Base-by-base conservation (phyloP, 2,329 filamentous ascomycete genomes). In the Teratosphaeria nubilosa region DNA sequence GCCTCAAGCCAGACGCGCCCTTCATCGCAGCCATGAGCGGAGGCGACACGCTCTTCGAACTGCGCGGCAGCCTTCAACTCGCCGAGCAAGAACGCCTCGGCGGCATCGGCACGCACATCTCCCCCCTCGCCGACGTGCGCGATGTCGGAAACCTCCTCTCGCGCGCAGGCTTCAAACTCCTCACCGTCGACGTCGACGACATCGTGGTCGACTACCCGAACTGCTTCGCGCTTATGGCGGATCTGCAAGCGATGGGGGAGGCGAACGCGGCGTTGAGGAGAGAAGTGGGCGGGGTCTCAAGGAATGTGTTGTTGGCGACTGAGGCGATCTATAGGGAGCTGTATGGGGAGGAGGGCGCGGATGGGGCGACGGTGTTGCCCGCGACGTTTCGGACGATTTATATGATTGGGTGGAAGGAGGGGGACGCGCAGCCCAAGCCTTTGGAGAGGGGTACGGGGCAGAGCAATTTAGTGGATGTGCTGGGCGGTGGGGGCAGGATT, bases 331-430 rank as follows among this genome's bases (percentile, higher is more conserved):
- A 99, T 72, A 82, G 84, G 53, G 86, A 87, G 70, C 75, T 99
- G 58, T 91, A 99, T 73, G 91, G 89, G 20, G 91, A 95, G 54
- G 67, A 74, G 52, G 75, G 77, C 67, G 81, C 85, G 51, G 87
- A 89, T 66, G 87, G 82, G 22, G 82, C 76, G 1, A 60, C 78
- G 3, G 83, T 77, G 2, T 64, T 80, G 1, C 94, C 94, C 0
- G 94, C 94, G 1, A 99, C 94, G 0, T 99, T 96, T 70, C 82
- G 94, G 65, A 81, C 96, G 66, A 96, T 99, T 61, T 96, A 94
- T 73, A 96, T 97, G 91, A 99, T 99, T 74, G 94, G 94, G 0
- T 99, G 94, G 94, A 95, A 92, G 71, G 88, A 91, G 64, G 86
- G 88, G 1, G 81, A 82, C 31, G 83, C 86, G 56, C 91, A 97